phyloP scores from a whole-genome alignment of 2,329 filamentous ascomycete species.

The Neurospora sp. region DNA sequence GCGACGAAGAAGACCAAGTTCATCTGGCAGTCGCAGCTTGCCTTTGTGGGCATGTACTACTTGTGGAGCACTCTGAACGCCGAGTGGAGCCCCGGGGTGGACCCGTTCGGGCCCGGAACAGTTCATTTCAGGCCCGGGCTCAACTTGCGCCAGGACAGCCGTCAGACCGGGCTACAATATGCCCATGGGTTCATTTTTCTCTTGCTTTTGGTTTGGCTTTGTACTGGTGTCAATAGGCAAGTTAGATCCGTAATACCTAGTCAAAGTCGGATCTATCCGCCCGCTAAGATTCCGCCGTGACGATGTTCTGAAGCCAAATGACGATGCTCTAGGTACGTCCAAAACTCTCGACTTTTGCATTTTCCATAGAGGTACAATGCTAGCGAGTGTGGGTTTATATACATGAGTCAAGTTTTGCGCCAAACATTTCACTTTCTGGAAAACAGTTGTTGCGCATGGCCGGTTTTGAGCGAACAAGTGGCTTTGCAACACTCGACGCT shows the following conservation, averaged over 20 bases:
- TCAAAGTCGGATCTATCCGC: neutral
- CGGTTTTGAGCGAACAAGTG: neutral
- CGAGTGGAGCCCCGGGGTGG: neutral
- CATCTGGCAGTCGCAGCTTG: neutral
- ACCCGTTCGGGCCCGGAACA: neutral
- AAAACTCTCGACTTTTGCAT: neutral
- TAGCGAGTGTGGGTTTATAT: accelerated
- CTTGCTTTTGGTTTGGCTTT: too few relatives aligned
- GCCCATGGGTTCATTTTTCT: too few relatives aligned
- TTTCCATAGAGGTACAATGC: too few relatives aligned
- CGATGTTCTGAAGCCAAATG: neutral
- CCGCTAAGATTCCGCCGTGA: neutral
- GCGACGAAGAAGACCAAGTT: neutral
- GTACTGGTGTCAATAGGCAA: neutral
- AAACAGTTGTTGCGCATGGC: neutral
- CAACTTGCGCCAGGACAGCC: neutral
- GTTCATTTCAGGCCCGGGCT: neutral
- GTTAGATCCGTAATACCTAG: neutral
- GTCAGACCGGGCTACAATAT: neutral
- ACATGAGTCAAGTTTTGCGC: neutral
- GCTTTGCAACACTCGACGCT: neutral
- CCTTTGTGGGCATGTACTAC: neutral
- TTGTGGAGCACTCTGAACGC: neutral
- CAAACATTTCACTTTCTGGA: neutral
- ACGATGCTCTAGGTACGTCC: neutral